Conservation (phyloP, 2,329 filamentous ascomycete genomes). For the Ciborinia camelliae region DNA sequence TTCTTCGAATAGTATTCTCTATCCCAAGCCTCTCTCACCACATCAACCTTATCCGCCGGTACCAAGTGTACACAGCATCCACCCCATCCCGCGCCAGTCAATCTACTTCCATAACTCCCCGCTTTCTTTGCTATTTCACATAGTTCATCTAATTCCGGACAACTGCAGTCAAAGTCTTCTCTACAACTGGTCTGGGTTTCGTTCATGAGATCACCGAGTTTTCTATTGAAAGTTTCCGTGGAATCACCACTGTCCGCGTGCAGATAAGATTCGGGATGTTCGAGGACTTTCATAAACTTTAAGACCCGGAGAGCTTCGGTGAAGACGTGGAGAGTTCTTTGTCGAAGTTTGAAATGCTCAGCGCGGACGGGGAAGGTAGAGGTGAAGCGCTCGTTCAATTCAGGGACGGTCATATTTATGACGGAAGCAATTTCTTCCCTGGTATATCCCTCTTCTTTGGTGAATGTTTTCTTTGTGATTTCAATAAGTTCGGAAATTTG, state of each 20-base stretch:
- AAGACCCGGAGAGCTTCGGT: constrained; percentile 83
- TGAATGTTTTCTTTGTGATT: constrained; percentile 67
- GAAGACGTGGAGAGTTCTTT: constrained; percentile 88
- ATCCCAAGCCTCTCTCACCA: constrained; percentile 73
- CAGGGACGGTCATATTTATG: constrained; percentile 64
- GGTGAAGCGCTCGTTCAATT: constrained; percentile 76
- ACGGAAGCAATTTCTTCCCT: constrained; percentile 76
- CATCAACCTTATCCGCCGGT: constrained; percentile 74
- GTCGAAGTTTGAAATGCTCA: constrained; percentile 80
- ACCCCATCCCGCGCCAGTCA: constrained; percentile 95
- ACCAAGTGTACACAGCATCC: constrained; percentile 94
- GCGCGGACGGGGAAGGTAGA: constrained; percentile 86
- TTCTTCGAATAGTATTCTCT: constrained; percentile 77
- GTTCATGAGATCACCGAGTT: constrained; percentile 81
- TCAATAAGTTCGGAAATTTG: constrained; percentile 73
- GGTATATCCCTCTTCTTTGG: constrained; percentile 80
- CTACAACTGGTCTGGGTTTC: constrained; percentile 85
- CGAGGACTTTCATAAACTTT: constrained; percentile 76
- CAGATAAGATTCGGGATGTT: constrained; percentile 44
- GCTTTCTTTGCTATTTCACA: constrained; percentile 74
- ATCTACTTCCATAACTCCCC: constrained; percentile 77
- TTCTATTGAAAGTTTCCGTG: constrained; percentile 58
- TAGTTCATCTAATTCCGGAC: constrained; percentile 85
- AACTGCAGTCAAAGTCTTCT: constrained; percentile 86
- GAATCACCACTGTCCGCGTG: constrained; percentile 38